A percentile compares a stretch with the other conserved stretches of the same genome.
Evolutionary conservation across 2,329 filamentous ascomycete genomes (phyloP).

Genomic region (Hymenoscyphus occultus): DNA sequence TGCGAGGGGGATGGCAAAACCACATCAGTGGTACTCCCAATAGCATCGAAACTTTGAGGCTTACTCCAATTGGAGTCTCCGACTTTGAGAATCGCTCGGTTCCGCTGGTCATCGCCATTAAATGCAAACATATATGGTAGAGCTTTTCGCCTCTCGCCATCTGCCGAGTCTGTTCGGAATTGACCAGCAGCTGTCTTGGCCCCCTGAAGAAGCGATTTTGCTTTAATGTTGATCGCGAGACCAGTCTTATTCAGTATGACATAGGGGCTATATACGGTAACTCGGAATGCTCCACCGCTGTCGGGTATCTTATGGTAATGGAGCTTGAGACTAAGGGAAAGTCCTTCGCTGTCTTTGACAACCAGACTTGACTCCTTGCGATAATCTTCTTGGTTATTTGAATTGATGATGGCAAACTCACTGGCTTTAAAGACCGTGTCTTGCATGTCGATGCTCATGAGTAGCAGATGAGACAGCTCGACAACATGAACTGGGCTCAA

Average conservation of each 20-base stretch:
- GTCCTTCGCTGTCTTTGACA: conserved; percentile 80
- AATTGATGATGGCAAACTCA: conserved; percentile 96
- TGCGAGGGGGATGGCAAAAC: conserved; percentile 69
- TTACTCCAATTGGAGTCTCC: conserved; percentile 95
- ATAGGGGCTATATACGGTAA: conserved; percentile 93
- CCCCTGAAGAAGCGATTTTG: conserved; percentile 83
- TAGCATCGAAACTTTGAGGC: conserved; percentile 95
- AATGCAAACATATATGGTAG: conserved; percentile 96
- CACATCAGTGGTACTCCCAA: conserved; percentile 88
- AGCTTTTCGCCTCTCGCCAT: conserved; percentile 63
- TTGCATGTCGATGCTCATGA: conserved; percentile 94
- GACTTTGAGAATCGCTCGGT: conserved; percentile 82
- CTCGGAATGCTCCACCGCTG: conserved; percentile 92
- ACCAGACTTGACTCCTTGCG: conserved; percentile 74
- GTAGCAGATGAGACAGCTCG: conserved; percentile 86
- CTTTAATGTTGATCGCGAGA: conserved; percentile 79
- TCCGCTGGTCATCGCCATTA: conserved; percentile 81
- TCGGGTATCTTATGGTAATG: conserved; percentile 90
- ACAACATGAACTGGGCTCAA: conserved; percentile 97
- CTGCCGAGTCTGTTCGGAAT: conserved; percentile 49
- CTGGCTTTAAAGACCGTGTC: conserved; percentile 92
- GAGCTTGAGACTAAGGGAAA: conserved; percentile 75
- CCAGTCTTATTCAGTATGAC: conserved; percentile 95
- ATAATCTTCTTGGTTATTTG: conserved; percentile 83
- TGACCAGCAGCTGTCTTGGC: conserved; percentile 79